phyloP scores from a whole-genome alignment of 208 protist species.

The Trypanosomatidae sp. region DNA sequence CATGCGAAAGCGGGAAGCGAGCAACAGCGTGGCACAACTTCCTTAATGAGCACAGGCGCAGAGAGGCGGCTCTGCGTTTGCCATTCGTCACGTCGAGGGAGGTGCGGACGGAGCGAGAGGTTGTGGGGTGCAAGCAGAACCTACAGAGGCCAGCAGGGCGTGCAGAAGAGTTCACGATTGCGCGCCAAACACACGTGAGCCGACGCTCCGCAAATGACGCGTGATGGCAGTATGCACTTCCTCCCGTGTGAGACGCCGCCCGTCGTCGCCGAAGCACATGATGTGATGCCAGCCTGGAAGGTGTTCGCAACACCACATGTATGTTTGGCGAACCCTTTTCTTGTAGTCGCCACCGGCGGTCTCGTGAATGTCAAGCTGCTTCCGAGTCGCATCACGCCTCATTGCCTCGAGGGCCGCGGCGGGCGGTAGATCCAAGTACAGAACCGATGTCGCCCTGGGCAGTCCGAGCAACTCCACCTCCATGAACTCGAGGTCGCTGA shows the following conservation, averaged over 20 bases:
- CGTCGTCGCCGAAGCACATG: slow-evolving; percentile 40
- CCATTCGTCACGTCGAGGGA: background rate
- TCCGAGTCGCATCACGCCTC: slow-evolving; percentile 62
- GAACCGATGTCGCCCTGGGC: slow-evolving; percentile 60
- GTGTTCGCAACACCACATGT: slow-evolving; percentile 80
- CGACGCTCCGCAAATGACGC: background rate
- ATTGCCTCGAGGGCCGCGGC: slow-evolving; percentile 70
- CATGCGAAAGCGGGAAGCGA: background rate
- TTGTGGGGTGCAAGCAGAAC: background rate
- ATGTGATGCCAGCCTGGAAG: slow-evolving; percentile 62
- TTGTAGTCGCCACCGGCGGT: slow-evolving; percentile 79
- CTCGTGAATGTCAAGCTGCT: slow-evolving; percentile 90
- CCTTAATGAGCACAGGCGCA: background rate
- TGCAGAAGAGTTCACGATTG: background rate
- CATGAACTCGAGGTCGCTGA: slow-evolving; percentile 56
- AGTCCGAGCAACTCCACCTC: slow-evolving; percentile 83
- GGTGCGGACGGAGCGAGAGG: background rate
- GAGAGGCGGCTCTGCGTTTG: background rate
- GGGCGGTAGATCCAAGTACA: slow-evolving; percentile 88
- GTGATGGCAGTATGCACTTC: slow-evolving; percentile 35
- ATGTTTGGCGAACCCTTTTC: slow-evolving; percentile 68
- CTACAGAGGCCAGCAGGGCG: too few species aligned
- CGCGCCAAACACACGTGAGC: background rate
- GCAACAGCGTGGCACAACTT: background rate
- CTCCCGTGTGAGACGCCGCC: slow-evolving; percentile 45